Evolutionary conservation across 1,284 basidiomycete genomes (phyloP).

Genomic region (Ganoderma lingzhi): DNA sequence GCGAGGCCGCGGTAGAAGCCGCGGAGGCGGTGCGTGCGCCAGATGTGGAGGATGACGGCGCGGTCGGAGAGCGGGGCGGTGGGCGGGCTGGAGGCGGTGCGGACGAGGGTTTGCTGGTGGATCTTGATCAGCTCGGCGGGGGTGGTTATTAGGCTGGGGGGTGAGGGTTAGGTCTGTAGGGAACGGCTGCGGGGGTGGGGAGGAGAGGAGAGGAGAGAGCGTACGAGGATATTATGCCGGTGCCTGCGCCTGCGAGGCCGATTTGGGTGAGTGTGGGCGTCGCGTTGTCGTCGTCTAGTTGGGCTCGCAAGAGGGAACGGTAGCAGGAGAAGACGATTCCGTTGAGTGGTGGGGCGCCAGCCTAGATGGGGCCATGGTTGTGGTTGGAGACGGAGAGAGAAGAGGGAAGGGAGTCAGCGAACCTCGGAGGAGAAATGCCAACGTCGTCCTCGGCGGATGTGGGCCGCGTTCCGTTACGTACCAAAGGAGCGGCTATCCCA

Average conservation of each 20-base stretch:
- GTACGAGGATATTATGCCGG: slow-evolving; percentile 80
- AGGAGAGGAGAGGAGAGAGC: slow-evolving; percentile 38
- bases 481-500: slow-evolving; percentile 77
- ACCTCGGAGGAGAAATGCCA: background rate
- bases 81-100: slow-evolving; percentile 9
- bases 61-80: slow-evolving; percentile 36
- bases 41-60: slow-evolving; percentile 61
- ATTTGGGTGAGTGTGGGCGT: slow-evolving; percentile 74
- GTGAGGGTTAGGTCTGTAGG: slow-evolving; percentile 7
- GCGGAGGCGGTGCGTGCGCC: slow-evolving; percentile 61
- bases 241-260: slow-evolving; percentile 78
- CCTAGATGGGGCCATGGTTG: slow-evolving; percentile 47
- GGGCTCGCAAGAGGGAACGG: slow-evolving; percentile 70
- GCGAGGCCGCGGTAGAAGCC: slow-evolving; percentile 83
- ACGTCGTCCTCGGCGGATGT: slow-evolving; percentile 1
- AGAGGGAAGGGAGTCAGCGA: slow-evolving; percentile 5
- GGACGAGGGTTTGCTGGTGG: slow-evolving; percentile 63
- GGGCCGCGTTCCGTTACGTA: slow-evolving; percentile 42
- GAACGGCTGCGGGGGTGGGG: background rate
- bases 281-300: slow-evolving; percentile 53
- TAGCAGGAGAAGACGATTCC: slow-evolving; percentile 81
- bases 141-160: slow-evolving; percentile 72
- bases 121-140: slow-evolving; percentile 91
- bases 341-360: slow-evolving; percentile 75
- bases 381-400: background rate